Evolutionary conservation across 1,284 basidiomycete species (phyloP), one percentile per base, ranked within the genome.

Genomic region (Moesziomyces sp.): DNA sequence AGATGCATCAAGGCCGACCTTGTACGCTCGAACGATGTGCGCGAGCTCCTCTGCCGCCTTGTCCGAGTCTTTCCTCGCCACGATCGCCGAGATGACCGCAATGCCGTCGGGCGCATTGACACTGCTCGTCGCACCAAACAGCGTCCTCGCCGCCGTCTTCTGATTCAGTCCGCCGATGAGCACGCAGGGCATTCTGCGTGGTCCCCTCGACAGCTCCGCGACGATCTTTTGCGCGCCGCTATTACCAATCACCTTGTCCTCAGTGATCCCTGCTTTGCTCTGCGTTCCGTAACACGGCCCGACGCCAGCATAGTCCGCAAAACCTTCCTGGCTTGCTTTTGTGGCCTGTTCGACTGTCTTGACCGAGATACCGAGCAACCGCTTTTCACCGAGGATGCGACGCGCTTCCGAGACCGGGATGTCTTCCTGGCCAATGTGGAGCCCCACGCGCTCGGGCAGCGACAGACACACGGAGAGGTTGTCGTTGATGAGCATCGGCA

Each of bases 401-500:
- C 82, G 89, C 0, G 92, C 94, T 28, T 90, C 80, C 3, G 86
- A 74, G 1, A 93, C 87, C 2, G 92, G 90, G 87, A 95, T 92
- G 83, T 98, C 95, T 0, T 89, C 89, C 85, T 98, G 95, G 4
- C 95, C 95, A 52, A 98, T 87, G 80, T 98, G 95, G 11, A 97
- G 89, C 6, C 93, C 94, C 51, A 90, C 89, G 2, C 90, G 91
- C 10, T 83, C 84, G 52, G 81, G 76, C 1, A 83, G 74, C 7
- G 72, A 68, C 4, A 77, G 65, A 16, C 76, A 78, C 2, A 83
- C 77, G 38, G 71, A 59, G 14, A 83, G 56, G 26, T 78, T 81
- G 58, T 83, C 82, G 52, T 98, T 97, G 86, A 98, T 92, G 63
- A 98, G 87, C 28, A 98, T 87, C 0, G 93, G 93, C 21, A 97